These are phyloP conservation scores for Persicaria tinctoria DNA, from an alignment of 148 eudicot genomes.

Conservation along the genomic window DNA sequence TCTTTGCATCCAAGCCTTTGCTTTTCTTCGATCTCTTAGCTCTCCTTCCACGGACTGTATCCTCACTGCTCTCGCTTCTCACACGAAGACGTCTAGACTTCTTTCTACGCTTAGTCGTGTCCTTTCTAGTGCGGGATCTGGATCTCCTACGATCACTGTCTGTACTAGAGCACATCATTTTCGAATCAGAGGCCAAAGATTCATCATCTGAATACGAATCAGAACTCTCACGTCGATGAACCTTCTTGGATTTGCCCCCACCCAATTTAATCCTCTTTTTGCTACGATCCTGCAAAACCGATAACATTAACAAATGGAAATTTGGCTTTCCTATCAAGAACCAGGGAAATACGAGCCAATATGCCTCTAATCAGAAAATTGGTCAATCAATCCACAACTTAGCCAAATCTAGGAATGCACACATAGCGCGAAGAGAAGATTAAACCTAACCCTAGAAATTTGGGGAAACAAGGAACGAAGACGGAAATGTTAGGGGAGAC, in stretches of 20 bases:
- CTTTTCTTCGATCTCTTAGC: slow-evolving; percentile 38
- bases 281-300: slow-evolving; percentile 35
- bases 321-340: background rate
- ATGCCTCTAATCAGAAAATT: background rate
- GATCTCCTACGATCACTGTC: slow-evolving; percentile 30
- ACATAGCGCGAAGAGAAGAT: background rate
- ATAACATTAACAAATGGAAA: background rate
- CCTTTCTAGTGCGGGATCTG: slow-evolving; percentile 40
- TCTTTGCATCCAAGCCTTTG: slow-evolving; percentile 25
- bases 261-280: slow-evolving; percentile 46
- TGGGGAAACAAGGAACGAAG: background rate
- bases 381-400: background rate
- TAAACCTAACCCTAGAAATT: slow-evolving; percentile 11
- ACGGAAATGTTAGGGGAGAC: background rate
- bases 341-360: background rate
- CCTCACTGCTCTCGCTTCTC: slow-evolving; percentile 29
- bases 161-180: slow-evolving; percentile 31
- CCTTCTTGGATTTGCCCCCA: slow-evolving; percentile 53
- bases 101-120: slow-evolving; percentile 37
- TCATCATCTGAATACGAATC: slow-evolving; percentile 37
- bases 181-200: slow-evolving; percentile 21
- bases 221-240: slow-evolving; percentile 27
- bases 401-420: background rate
- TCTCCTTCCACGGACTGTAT: slow-evolving; percentile 29
- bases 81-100: slow-evolving; percentile 31